Percentiles rank a stretch among this genome's conserved stretches.
Evolutionary conservation across 2,329 filamentous ascomycete genomes (phyloP).

Genomic region (Bipolaris bicolor): DNA sequence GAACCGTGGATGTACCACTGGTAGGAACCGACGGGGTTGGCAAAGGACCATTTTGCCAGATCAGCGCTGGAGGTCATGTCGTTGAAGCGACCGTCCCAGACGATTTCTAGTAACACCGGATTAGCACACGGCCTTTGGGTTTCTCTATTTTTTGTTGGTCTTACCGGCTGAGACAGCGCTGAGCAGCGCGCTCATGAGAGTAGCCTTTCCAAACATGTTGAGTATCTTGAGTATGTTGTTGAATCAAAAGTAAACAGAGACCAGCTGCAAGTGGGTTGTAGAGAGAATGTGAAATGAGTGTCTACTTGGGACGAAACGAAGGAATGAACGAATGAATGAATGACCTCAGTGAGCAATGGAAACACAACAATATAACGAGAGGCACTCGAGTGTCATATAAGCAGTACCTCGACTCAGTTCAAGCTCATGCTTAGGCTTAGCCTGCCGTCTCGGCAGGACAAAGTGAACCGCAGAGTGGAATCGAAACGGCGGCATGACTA

Average conservation of each 20-base stretch:
- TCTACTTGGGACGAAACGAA: constrained; percentile 15
- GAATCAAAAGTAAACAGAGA: constrained; percentile 25
- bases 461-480: constrained; percentile 2
- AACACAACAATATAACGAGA: constrained; percentile 15
- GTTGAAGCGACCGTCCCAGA: constrained; percentile 73
- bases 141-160: background rate
- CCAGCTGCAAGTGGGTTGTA: constrained; percentile 25
- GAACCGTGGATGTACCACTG: constrained; percentile 79
- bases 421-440: constrained; percentile 5
- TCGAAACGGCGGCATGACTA: constrained; percentile 12
- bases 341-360: constrained; percentile 24
- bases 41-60: constrained; percentile 68
- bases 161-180: constrained; percentile 43
- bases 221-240: constrained; percentile 31
- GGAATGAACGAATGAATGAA: constrained; percentile 19
- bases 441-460: constrained; percentile 1
- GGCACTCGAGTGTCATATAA: constrained; percentile 6
- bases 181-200: constrained; percentile 41
- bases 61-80: constrained; percentile 61
- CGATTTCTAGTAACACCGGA: constrained; percentile 50
- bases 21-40: constrained; percentile 70
- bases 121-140: background rate
- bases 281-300: constrained; percentile 12
- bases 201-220: constrained; percentile 42
- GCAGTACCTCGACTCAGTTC: constrained; percentile 15